Conservation (phyloP, 23 red algal species). For the Gracilaria gracilis region DNA sequence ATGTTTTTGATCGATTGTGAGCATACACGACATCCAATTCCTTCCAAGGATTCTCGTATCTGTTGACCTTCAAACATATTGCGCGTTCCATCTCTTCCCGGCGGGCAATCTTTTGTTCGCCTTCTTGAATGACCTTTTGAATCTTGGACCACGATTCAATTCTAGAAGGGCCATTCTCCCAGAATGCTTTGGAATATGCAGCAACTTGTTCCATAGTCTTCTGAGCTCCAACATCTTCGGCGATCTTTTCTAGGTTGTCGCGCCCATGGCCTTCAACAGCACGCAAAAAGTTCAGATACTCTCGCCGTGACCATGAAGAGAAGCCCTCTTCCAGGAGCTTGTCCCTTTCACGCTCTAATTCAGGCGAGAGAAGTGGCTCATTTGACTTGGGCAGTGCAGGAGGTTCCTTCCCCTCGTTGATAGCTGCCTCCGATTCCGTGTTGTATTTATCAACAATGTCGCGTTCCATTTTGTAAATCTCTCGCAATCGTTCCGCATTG, state of each 20-base stretch:
- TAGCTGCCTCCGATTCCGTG: conserved; percentile 57
- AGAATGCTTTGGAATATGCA: conserved; percentile 89
- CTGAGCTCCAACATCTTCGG: conserved; percentile 79
- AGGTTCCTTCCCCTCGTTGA: conserved; percentile 59
- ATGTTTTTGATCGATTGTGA: conserved; percentile 79
- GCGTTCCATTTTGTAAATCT: conserved; percentile 86
- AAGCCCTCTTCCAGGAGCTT: conserved; percentile 77
- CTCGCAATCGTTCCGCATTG: conserved; percentile 79
- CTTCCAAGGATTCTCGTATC: conserved; percentile 93
- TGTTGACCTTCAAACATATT: conserved; percentile 72
- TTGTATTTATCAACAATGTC: conserved; percentile 89
- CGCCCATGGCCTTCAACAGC: conserved; percentile 94
- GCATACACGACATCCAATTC: conserved; percentile 87
- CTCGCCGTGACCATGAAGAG: conserved; percentile 83
- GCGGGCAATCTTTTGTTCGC: conserved; percentile 89
- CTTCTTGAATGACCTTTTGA: conserved; percentile 88
- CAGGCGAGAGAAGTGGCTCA: conserved; percentile 66
- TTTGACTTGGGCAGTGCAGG: conserved; percentile 53
- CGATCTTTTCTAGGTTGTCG: conserved; percentile 83
- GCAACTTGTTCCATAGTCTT: conserved; percentile 87
- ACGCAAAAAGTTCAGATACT: conserved; percentile 90
- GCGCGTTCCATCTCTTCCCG: conserved; percentile 92
- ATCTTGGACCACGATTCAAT: conserved; percentile 85
- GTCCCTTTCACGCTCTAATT: conserved; percentile 76
- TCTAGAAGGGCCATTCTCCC: conserved; percentile 78